phyloP scores from a whole-genome alignment of 768 basidiomycete genomes.

The Boletus coccyginus region DNA sequence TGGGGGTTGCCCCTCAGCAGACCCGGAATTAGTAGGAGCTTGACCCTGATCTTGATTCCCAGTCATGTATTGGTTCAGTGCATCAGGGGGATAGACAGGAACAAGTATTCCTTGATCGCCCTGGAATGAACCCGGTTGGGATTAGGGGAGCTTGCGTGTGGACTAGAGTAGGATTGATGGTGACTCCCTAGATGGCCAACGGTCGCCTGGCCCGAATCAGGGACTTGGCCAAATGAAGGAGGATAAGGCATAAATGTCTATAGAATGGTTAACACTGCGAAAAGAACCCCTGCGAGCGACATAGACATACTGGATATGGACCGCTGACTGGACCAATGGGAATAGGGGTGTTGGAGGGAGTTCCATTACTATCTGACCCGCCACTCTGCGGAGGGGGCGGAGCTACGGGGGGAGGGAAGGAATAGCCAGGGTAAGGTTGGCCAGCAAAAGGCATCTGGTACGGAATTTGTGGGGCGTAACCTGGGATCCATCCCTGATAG shows the following conservation, averaged over 20 bases:
- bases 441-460: slow-evolving; percentile 52
- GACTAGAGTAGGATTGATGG: slow-evolving; percentile 11
- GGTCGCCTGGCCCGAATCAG: slow-evolving; percentile 25
- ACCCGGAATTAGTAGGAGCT: slow-evolving; percentile 14
- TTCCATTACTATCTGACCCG: slow-evolving; percentile 38
- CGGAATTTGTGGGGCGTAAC: slow-evolving; percentile 48
- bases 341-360: slow-evolving; percentile 28
- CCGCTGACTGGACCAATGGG: slow-evolving; percentile 38
- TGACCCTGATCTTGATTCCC: slow-evolving; percentile 33
- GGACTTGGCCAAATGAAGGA: slow-evolving; percentile 32
- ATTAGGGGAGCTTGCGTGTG: slow-evolving; percentile 52
- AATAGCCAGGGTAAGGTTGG: slow-evolving; percentile 44
- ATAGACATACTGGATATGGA: slow-evolving; percentile 50
- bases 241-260: slow-evolving; percentile 54
- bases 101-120: slow-evolving; percentile 71
- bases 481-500: slow-evolving; percentile 53
- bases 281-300: slow-evolving; percentile 18
- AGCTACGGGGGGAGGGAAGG: slow-evolving; percentile 28
- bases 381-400: slow-evolving; percentile 30
- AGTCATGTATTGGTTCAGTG: slow-evolving; percentile 66
- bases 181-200: slow-evolving; percentile 18
- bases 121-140: slow-evolving; percentile 68
- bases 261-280: slow-evolving; percentile 8
- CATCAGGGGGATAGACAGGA: slow-evolving; percentile 68
- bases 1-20: slow-evolving; percentile 30